Base-by-base conservation (phyloP, 1,139 yeast species). In the Pichia sp. region DNA sequence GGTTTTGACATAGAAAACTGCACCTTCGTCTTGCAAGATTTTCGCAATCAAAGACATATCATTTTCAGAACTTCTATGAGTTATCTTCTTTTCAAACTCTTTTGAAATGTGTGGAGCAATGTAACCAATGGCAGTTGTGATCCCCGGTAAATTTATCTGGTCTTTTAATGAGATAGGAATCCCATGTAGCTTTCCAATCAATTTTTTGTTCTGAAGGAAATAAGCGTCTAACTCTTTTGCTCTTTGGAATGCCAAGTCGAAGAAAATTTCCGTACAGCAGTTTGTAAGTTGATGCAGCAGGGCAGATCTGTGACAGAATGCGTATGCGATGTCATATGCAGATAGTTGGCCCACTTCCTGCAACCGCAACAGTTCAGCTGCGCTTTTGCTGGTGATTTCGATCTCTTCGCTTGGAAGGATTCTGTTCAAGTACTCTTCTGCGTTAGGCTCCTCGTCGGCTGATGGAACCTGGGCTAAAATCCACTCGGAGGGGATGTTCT, bases 141-240 rank as follows among this genome's bases (percentile, higher is more conserved):
- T 56, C 0, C 83, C 83, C 53, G 71, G 73, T n/a, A 79, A 60
- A 54, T 77, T 76, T 54, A 79, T 67, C 58, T 78, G 80, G 58
- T 80, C 85, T 59, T 79, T 78, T 54, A 85, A 64, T 2, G 89
- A 81, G 50, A 85, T 73, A 9, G 91, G 91, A 55, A 86, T 71
- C 3, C 92, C 93, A 52, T 86, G 89, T 38, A 85, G 69, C 6
- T 85, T 84, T 16, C 87, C 87, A 14, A 72, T 55, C 0, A 72
- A 58, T 50, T 71, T 65, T 0, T 78, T 79, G 2, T 67, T 67
- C 43, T 64, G 56, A 5, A 59, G 59, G 46, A 65, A 72, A 58
- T 71, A 67, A 10, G 67, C 71, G 60, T 83, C 87, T 58, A 80
- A 70, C 55, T 70, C 70, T 57, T 73, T 67, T 1, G 86, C 85